Evolutionary conservation across 2,329 filamentous ascomycete species (phyloP).

Genomic region (Beauveria scarabaeidicola): DNA sequence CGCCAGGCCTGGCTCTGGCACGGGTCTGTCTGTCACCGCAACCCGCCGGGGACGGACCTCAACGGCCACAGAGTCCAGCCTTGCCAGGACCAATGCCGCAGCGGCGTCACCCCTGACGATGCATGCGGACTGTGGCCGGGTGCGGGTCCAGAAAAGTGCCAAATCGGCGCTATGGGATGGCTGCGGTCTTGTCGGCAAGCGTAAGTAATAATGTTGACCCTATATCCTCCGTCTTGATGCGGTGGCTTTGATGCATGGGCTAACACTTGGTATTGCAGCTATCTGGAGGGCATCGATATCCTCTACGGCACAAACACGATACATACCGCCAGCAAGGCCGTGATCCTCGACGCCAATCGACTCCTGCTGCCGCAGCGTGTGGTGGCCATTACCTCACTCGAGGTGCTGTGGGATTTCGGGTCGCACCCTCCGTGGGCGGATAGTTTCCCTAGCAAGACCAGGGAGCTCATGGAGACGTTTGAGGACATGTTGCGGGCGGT

Average conservation of each 20-base stretch:
- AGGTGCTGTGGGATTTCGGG: slow-evolving; percentile 19
- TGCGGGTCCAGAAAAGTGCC: slow-evolving; percentile 14
- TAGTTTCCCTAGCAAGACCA: slow-evolving; percentile 10
- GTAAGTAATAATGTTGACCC: slow-evolving; percentile 8
- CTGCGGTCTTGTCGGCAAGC: slow-evolving; percentile 23
- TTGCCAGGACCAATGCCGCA: slow-evolving; percentile 15
- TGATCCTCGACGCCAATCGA: slow-evolving; percentile 14
- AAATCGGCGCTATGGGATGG: slow-evolving; percentile 24
- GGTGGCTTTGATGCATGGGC: not conserved
- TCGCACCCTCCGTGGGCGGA: slow-evolving; percentile 7
- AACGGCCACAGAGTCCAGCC: slow-evolving; percentile 12
- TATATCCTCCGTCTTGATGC: not conserved
- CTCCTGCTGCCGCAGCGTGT: slow-evolving; percentile 18
- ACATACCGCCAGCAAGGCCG: slow-evolving; percentile 15
- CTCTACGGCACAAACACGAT: slow-evolving; percentile 24
- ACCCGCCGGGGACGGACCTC: slow-evolving; percentile 4
- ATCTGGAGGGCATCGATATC: slow-evolving; percentile 21
- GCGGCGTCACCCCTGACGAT: slow-evolving; percentile 9
- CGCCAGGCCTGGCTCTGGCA: slow-evolving; percentile 19
- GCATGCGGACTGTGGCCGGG: slow-evolving; percentile 18
- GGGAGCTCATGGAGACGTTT: slow-evolving; percentile 9
- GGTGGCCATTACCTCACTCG: slow-evolving; percentile 16
- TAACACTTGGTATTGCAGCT: slow-evolving; percentile 14
- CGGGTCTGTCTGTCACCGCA: slow-evolving; percentile 20
- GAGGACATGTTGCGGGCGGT: slow-evolving; percentile 14